Evolutionary conservation across 352 stramenopile genomes (phyloP).

Genomic region (Phytopythium aichiense): DNA sequence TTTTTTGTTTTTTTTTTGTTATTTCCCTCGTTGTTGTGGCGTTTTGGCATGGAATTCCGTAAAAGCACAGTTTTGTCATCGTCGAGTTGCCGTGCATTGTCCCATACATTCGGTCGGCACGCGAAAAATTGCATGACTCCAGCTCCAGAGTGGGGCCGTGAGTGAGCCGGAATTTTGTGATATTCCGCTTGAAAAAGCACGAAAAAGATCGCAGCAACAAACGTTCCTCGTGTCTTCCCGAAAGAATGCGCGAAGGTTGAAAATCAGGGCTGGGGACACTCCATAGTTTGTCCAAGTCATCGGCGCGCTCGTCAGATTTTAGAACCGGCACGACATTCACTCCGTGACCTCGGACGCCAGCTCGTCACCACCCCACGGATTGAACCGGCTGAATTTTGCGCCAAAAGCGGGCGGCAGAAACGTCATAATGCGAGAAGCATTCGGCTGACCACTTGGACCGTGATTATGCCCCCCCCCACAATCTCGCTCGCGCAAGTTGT

Average conservation of each 20-base stretch:
- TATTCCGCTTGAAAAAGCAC: too few species aligned
- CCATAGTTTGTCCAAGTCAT: too few species aligned
- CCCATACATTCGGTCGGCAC: too few species aligned
- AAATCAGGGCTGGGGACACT: conserved; percentile 2
- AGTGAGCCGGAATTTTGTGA: too few species aligned
- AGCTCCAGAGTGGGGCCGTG: too few species aligned
- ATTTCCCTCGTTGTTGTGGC: too few species aligned
- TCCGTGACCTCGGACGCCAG: neutral
- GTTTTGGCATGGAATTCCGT: too few species aligned
- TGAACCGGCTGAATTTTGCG: neutral
- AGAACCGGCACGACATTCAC: neutral
- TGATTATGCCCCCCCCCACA: neutral
- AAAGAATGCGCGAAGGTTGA: neutral
- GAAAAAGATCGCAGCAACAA: neutral
- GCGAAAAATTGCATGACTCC: too few species aligned
- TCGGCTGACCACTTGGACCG: neutral
- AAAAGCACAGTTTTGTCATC: too few species aligned
- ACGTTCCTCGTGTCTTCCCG: neutral
- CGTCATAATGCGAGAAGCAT: neutral
- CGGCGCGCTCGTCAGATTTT: neutral
- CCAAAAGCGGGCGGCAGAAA: neutral
- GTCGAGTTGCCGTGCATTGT: too few species aligned
- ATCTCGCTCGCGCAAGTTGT: neutral
- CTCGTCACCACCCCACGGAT: neutral
- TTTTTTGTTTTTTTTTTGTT: too few species aligned